These are phyloP conservation scores for Cutaneotrichosporon sp. DNA, from an alignment of 1,284 basidiomycete genomes.

Conservation along the genomic window DNA sequence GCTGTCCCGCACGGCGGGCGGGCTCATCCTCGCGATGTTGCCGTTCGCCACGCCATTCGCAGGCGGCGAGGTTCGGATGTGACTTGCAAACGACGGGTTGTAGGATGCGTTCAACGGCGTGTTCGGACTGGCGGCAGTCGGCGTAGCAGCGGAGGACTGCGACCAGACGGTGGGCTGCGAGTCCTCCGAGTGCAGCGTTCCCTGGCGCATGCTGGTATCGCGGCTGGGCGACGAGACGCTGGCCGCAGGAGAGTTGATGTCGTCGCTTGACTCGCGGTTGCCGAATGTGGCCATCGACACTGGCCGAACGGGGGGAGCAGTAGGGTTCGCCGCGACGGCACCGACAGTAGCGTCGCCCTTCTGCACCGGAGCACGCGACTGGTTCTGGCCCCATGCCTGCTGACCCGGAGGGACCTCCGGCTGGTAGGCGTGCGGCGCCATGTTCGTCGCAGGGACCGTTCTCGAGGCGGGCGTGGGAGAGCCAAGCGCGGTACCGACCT, in stretches of 20 bases:
- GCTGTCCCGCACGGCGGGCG: not conserved
- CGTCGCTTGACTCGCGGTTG: not conserved
- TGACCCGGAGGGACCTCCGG: not conserved
- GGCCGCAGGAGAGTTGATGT: not conserved
- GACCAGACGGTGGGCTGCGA: slow-evolving; percentile 10
- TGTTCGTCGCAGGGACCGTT: not conserved
- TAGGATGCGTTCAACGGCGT: not conserved
- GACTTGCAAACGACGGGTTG: not conserved
- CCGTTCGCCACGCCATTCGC: not conserved
- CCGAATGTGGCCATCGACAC: slow-evolving; percentile 6
- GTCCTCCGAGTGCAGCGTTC: not conserved
- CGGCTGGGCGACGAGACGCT: not conserved
- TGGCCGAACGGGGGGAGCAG: not conserved
- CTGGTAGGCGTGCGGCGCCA: slow-evolving; percentile 1
- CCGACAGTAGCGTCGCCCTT: not conserved
- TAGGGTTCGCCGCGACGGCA: not conserved
- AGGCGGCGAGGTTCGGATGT: no score
- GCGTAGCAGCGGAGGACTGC: slow-evolving; percentile 4
- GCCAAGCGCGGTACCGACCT: not conserved
- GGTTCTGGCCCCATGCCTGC: slow-evolving; percentile 3
- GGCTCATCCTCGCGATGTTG: not conserved
- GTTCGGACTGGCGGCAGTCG: not conserved
- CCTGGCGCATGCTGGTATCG: not conserved
- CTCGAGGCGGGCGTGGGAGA: not conserved
- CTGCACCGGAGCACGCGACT: slow-evolving; percentile 1